Conservation (phyloP, 2,329 filamentous ascomycete species). For the Chrysoporthe cubensis region DNA sequence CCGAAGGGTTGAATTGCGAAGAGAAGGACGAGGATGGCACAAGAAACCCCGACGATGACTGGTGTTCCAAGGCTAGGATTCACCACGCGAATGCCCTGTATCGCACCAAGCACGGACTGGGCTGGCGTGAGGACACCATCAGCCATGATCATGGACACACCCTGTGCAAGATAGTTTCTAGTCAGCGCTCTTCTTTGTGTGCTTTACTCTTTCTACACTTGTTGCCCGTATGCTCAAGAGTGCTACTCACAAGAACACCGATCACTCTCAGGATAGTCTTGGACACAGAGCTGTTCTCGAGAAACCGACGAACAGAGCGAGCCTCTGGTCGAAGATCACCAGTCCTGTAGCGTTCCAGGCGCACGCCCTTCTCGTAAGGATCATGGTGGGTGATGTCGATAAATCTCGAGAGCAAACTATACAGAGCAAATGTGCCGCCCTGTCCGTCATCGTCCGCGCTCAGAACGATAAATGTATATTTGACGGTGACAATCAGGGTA, state of each 20-base stretch:
- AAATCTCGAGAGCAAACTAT: constrained; percentile 65
- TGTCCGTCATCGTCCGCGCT: constrained; percentile 72
- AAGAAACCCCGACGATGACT: constrained; percentile 66
- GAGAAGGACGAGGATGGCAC: constrained; percentile 65
- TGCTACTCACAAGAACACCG: constrained; percentile 53
- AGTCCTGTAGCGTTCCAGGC: constrained; percentile 62
- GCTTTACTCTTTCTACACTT: background rate
- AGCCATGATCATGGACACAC: constrained; percentile 69
- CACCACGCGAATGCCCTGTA: constrained; percentile 66
- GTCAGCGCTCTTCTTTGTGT: background rate
- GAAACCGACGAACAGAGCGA: constrained; percentile 55
- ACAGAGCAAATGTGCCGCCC: constrained; percentile 70
- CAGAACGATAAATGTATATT: constrained; percentile 70
- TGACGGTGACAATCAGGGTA: constrained; percentile 70
- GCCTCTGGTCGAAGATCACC: constrained; percentile 58
- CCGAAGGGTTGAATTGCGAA: constrained; percentile 70
- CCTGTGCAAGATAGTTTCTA: constrained; percentile 33
- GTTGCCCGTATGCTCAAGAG: background rate
- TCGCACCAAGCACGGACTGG: constrained; percentile 70
- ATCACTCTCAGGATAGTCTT: constrained; percentile 61
- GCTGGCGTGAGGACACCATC: constrained; percentile 71
- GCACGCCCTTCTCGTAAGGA: constrained; percentile 58
- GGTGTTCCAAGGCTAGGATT: constrained; percentile 57
- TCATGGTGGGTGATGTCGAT: constrained; percentile 64
- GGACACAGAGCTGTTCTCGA: constrained; percentile 60